A percentile compares a stretch with the other conserved stretches of the same genome.
phyloP scores from a whole-genome alignment of 495 filamentous ascomycete genomes.

The Annulohypoxylon maeteangense region DNA sequence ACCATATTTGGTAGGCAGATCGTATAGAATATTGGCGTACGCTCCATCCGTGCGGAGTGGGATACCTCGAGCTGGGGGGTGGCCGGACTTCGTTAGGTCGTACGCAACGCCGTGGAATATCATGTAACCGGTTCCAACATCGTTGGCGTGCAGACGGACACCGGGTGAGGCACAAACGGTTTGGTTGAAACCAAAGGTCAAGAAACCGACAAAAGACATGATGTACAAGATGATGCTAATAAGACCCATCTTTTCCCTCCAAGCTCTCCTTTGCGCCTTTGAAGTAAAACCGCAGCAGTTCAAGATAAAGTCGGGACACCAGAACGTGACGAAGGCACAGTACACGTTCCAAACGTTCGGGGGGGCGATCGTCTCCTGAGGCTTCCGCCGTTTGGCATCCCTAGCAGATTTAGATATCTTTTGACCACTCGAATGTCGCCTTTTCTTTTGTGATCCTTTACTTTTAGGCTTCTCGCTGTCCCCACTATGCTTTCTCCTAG shows the following conservation, averaged over 20 bases:
- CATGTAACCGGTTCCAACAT: constrained; percentile 85
- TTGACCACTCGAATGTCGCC: constrained; percentile 47
- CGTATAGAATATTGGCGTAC: constrained; percentile 82
- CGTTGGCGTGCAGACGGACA: constrained; percentile 79
- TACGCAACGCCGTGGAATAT: constrained; percentile 95
- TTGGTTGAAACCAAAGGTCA: constrained; percentile 96
- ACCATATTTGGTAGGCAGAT: constrained; percentile 80
- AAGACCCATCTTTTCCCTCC: constrained; percentile 98
- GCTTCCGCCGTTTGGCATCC: constrained; percentile 69
- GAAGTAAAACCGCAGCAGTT: constrained; percentile 87
- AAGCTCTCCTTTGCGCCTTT: constrained; percentile 89
- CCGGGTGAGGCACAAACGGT: constrained; percentile 80
- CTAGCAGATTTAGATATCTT: constrained; percentile 63
- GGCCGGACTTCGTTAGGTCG: constrained; percentile 75
- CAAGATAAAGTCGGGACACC: constrained; percentile 88
- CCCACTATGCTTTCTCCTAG: constrained; percentile 44
- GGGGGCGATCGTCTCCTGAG: constrained; percentile 75
- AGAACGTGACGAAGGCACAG: constrained; percentile 92
- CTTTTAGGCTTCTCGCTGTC: constrained; percentile 54
- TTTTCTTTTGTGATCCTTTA: constrained; percentile 38
- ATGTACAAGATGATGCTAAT: constrained; percentile 92
- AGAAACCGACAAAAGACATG: constrained; percentile 89
- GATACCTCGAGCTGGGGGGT: constrained; percentile 84
- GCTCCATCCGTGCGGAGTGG: constrained; percentile 57
- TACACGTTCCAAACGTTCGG: constrained; percentile 96